Percentiles rank a stretch among this genome's conserved stretches.
Evolutionary conservation across 164 flowering plant genomes (phyloP).

Genomic region (Litsea cubeba): DNA sequence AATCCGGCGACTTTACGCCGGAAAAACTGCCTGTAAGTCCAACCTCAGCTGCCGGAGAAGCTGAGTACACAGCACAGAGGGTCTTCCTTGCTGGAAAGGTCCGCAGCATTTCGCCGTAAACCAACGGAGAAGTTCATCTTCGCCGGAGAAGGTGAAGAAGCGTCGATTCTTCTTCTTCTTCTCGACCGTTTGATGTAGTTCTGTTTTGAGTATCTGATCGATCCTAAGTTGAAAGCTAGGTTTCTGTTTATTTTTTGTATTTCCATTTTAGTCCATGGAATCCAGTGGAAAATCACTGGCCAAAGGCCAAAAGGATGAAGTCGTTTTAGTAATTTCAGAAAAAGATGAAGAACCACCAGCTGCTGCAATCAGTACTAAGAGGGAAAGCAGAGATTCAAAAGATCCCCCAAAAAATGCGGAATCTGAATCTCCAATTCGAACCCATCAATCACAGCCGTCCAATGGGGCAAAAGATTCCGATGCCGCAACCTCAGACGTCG

Average conservation of each 20-base stretch:
- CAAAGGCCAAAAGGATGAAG: conserved; percentile 18
- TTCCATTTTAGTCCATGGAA: conserved; percentile 14
- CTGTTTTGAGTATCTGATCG: neutral
- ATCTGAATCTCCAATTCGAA: conserved; percentile 4
- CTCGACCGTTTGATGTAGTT: neutral
- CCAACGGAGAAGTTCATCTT: neutral
- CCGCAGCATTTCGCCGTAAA: no score
- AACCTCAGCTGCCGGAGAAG: neutral
- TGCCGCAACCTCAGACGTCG: neutral
- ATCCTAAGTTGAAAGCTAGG: neutral
- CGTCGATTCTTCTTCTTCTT: neutral
- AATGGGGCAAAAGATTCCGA: neutral
- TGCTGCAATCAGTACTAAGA: conserved; percentile 4
- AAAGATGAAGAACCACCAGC: neutral
- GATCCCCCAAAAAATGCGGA: neutral
- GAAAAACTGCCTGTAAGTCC: neutral
- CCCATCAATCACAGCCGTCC: neutral
- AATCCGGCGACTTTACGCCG: neutral
- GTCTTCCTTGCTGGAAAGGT: no score
- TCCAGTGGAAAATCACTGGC: neutral
- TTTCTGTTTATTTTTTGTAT: neutral
- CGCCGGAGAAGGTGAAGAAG: neutral
- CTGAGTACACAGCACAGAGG: neutral
- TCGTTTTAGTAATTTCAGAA: conserved; percentile 25
- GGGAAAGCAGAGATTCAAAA: neutral